Evolutionary conservation across 331 rosid genomes (phyloP), one percentile per base, ranked within the genome.

Genomic region (Cydonia oblonga): DNA sequence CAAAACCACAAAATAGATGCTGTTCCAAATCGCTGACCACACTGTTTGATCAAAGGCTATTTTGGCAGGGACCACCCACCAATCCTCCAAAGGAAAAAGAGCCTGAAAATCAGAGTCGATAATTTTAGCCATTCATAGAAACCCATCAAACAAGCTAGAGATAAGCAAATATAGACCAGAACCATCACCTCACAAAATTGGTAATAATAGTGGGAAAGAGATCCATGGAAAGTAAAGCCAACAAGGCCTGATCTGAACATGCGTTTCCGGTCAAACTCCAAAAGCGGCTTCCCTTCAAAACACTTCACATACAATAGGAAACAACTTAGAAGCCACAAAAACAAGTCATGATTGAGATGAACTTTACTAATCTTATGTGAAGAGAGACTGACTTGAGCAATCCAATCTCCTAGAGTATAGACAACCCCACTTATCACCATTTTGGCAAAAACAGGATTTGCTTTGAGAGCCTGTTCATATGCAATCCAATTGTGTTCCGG

Each of bases 401-500:
- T 87, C 97, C 98, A 90, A 78, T 93, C 98, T 79, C 98, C 97
- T 24, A 89, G 70, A 69, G 96, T 87, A 76, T 93, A 93, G 16
- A 93, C 96, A 67, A 85, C 67, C 49, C 98, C 98, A 72, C 97
- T 93, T 65, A 91, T 93, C 26, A 78, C 83, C 97, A 93, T 93
- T 87, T 93, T 93, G 59, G 98, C 88, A 63, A 91, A 83, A 78
- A 93, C 97, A 0, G 96, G 97, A 67, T 93, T 89, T 72, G 81
- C 73, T 75, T 86, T 83, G 71, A 93, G 87, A 77, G 97, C 90
- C 85, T 93, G 85, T 79, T 93, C 96, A 76, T 91, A 91, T 33
- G 98, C 97, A 85, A 67, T 75, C 98, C 98, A 93, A 78, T 93
- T 93, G 90, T 93, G 98, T 65, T 88, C 96, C 9, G 98, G 97